Percentiles rank a stretch among this genome's conserved stretches.
Evolutionary conservation across 2,329 filamentous ascomycete species (phyloP).

Genomic region (Coleophoma crateriformis): DNA sequence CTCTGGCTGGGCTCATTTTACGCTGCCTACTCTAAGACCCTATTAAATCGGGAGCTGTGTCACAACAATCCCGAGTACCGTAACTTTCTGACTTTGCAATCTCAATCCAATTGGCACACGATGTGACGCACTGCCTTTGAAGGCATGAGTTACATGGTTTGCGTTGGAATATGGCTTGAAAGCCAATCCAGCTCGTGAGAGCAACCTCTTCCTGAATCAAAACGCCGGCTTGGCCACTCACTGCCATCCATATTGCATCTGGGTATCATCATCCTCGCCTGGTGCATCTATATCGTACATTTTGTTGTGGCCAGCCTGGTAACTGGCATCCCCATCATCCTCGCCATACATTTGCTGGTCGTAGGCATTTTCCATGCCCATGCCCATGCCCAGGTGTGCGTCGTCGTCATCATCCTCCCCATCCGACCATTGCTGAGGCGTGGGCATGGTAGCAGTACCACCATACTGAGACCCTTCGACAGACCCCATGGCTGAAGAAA

Average conservation of each 20-base stretch:
- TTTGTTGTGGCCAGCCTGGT: not conserved
- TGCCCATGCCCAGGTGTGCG: not conserved
- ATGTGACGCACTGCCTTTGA: too few species aligned
- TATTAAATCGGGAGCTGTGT: too few species aligned
- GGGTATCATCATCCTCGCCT: slow-evolving; percentile 8
- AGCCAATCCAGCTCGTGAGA: not conserved
- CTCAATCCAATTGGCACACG: too few species aligned
- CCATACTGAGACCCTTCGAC: not conserved
- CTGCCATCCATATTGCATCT: slow-evolving; percentile 14
- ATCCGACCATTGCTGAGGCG: slow-evolving; percentile 1
- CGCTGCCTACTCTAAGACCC: too few species aligned
- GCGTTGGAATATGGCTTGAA: too few species aligned
- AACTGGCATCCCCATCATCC: not conserved
- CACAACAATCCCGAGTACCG: too few species aligned
- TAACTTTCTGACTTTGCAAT: too few species aligned
- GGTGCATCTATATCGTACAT: slow-evolving; percentile 7
- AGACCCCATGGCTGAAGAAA: not conserved
- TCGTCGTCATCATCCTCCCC: slow-evolving; percentile 1
- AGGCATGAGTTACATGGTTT: too few species aligned
- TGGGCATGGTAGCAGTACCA: not conserved
- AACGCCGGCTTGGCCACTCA: not conserved
- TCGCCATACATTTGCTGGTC: slow-evolving; percentile 1
- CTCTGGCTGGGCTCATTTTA: too few species aligned
- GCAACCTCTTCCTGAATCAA: not conserved
- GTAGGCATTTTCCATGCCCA: not conserved